These are phyloP conservation scores for Vaccinium corymbosum DNA, from an alignment of 148 eudicot genomes.

Conservation along the genomic window DNA sequence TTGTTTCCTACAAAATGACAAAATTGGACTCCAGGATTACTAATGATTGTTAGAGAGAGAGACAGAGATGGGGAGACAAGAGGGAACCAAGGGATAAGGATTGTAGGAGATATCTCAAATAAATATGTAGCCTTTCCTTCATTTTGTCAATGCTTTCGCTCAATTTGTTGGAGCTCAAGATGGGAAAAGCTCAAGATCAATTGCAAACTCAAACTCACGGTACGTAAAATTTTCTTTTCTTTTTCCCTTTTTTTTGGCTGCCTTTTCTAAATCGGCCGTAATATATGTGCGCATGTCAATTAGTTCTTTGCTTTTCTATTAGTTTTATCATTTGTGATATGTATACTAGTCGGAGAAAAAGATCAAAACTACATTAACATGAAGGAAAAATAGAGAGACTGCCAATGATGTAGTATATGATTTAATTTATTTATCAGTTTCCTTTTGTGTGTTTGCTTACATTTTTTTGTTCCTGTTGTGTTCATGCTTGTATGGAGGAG, in stretches of 20 bases:
- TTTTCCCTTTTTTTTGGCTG: not conserved
- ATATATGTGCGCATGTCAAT: no score
- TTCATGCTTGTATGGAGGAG: no score
- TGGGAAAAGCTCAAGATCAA: constrained; percentile 2
- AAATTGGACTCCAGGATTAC: not conserved
- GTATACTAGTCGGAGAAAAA: no score
- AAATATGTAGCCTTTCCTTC: not conserved
- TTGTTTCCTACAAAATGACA: not conserved
- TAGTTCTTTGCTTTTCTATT: no score
- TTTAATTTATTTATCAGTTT: no score
- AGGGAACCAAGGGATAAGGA: not conserved
- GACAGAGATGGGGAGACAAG: not conserved
- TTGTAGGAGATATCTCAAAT: not conserved
- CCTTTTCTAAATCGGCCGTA: not conserved
- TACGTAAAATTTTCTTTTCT: not conserved
- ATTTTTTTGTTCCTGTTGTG: no score
- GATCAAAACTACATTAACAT: no score
- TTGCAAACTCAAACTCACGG: not conserved
- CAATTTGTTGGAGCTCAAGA: not conserved
- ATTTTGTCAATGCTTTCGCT: not conserved
- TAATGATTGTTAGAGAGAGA: not conserved
- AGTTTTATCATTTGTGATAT: no score
- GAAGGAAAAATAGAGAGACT: no score
- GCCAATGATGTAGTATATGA: no score
- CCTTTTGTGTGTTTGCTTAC: no score